Evolutionary conservation across 1,284 basidiomycete species (phyloP).

Genomic region (Marasmius tenuissimus): DNA sequence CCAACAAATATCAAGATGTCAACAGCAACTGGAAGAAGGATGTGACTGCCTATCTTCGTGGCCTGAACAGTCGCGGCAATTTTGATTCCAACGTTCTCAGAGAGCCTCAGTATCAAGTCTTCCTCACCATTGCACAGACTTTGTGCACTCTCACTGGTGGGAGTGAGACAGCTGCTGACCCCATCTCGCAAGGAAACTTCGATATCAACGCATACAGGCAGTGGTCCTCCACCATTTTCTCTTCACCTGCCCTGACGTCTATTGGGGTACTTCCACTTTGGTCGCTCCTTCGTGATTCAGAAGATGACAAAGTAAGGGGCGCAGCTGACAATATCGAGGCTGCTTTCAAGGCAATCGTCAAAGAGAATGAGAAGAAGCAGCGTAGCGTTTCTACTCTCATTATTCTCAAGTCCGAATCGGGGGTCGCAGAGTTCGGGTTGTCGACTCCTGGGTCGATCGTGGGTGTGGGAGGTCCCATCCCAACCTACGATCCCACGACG

Average conservation of each 20-base stretch:
- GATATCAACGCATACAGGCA: neutral
- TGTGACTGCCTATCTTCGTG: neutral
- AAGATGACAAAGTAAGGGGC: neutral
- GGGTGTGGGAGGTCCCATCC: neutral
- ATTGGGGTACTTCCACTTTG: neutral
- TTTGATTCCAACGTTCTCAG: neutral
- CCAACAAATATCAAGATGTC: neutral
- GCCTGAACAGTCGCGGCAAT: neutral
- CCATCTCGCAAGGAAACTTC: neutral
- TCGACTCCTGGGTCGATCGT: neutral
- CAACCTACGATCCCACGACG: neutral
- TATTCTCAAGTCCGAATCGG: neutral
- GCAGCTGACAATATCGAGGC: neutral
- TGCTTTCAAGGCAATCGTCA: slow-evolving; percentile 1
- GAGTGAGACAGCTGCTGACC: neutral
- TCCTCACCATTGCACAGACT: neutral
- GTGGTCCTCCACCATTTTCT: neutral
- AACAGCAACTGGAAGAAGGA: slow-evolving; percentile 1
- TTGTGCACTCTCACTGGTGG: neutral
- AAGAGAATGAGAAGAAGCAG: neutral
- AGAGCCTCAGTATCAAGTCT: neutral
- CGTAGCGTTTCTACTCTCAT: neutral
- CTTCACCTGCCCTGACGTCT: neutral
- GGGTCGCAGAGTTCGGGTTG: neutral
- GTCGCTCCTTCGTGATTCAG: slow-evolving; percentile 1